Evolutionary conservation across 2,329 filamentous ascomycete genomes (phyloP).

Genomic region (Aureobasidium sp.): DNA sequence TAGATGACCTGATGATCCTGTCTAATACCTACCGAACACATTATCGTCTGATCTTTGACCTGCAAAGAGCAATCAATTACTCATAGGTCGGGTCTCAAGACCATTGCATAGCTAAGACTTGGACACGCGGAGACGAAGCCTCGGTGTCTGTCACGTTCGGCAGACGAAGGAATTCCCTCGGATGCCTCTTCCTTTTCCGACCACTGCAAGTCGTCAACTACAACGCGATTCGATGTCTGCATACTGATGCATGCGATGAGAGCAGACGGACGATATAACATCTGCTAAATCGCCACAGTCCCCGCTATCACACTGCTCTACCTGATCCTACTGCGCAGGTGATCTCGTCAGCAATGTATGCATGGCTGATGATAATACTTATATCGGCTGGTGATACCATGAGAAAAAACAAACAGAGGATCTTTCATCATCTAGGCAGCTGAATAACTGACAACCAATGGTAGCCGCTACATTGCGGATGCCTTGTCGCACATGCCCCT

Average conservation of each 20-base stretch:
- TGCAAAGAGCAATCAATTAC: too few species aligned
- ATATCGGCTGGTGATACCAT: not conserved
- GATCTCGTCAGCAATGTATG: not conserved
- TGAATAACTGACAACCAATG: conserved; percentile 1
- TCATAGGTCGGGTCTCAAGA: too few species aligned
- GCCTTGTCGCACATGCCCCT: not conserved
- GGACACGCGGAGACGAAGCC: not conserved
- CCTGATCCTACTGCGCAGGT: not conserved
- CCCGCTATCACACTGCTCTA: not conserved
- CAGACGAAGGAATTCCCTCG: not conserved
- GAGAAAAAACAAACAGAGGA: not conserved
- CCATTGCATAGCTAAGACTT: too few species aligned
- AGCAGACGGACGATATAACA: not conserved
- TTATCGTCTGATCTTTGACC: too few species aligned
- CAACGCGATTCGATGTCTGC: not conserved
- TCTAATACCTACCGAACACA: too few species aligned
- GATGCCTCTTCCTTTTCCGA: not conserved
- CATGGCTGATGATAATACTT: not conserved
- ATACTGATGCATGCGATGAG: not conserved
- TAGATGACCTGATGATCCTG: not conserved
- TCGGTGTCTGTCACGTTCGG: not conserved
- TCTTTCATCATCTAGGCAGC: not conserved
- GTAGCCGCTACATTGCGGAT: not conserved
- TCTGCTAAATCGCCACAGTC: not conserved
- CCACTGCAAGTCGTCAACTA: not conserved